Evolutionary conservation across 2,329 filamentous ascomycete species (phyloP).

Genomic region (Aaosphaeria pasadenensis): DNA sequence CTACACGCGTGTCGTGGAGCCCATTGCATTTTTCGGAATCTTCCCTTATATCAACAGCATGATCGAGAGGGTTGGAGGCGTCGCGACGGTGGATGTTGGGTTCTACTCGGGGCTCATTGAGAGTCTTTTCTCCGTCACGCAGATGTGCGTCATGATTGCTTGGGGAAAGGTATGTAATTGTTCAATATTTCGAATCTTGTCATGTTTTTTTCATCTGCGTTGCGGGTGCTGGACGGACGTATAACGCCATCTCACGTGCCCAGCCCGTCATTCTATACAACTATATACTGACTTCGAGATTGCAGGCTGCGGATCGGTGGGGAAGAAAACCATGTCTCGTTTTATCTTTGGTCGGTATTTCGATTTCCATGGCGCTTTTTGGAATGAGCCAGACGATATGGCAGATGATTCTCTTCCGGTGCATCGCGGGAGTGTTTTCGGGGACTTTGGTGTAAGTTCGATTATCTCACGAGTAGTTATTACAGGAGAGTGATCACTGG

Average conservation of each 20-base stretch:
- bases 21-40: conserved; percentile 79
- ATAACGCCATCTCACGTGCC: no score
- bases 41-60: conserved; percentile 79
- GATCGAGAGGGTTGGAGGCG: conserved; percentile 63
- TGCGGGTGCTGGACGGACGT: no score
- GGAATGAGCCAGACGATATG: conserved; percentile 64
- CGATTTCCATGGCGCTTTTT: conserved; percentile 61
- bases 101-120: conserved; percentile 77
- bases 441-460: conserved; percentile 60
- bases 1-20: conserved; percentile 69
- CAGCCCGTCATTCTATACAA: neutral
- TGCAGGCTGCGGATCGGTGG: conserved; percentile 58
- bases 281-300: neutral
- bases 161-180: conserved; percentile 56
- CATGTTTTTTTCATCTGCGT: no score
- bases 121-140: conserved; percentile 68
- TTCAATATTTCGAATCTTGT: no score
- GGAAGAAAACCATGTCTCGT: conserved; percentile 74
- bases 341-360: conserved; percentile 62
- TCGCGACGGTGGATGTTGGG: conserved; percentile 66
- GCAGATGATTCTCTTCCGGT: conserved; percentile 74
- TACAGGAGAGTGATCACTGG: neutral
- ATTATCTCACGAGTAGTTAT: neutral
- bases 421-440: conserved; percentile 69
- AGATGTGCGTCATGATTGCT: conserved; percentile 73